Evolutionary conservation across 164 flowering plant species (phyloP).

Genomic region (Magnolia officinalis): DNA sequence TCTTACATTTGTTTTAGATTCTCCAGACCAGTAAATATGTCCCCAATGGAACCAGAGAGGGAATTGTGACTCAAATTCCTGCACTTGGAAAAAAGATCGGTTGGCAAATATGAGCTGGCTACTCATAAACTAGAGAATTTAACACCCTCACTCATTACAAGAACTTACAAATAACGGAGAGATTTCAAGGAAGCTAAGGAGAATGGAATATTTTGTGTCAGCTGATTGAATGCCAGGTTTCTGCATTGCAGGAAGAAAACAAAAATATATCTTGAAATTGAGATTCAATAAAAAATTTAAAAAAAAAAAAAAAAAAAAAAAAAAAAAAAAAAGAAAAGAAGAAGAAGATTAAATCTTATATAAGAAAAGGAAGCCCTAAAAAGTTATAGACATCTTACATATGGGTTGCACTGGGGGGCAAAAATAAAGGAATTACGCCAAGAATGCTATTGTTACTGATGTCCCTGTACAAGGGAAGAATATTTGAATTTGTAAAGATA

Average conservation of each 20-base stretch:
- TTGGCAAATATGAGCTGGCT: neutral
- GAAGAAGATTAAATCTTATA: neutral
- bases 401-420: slow-evolving; percentile 67
- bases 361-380: neutral
- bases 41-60: slow-evolving; percentile 66
- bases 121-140: neutral
- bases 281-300: neutral
- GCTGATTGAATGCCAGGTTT: slow-evolving; percentile 62
- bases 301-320: neutral
- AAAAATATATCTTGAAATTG: neutral
- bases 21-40: slow-evolving; percentile 55
- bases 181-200: slow-evolving; percentile 41
- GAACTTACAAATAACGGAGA: slow-evolving; percentile 65
- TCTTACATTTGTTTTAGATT: slow-evolving; percentile 62
- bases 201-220: slow-evolving; percentile 47
- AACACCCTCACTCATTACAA: slow-evolving; percentile 7
- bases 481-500: too few relatives aligned
- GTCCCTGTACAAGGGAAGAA: slow-evolving; percentile 38
- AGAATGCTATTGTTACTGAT: slow-evolving; percentile 56
- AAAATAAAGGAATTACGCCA: slow-evolving; percentile 56
- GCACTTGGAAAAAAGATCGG: slow-evolving; percentile 15
- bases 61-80: slow-evolving; percentile 82
- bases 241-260: slow-evolving; percentile 32
- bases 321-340: neutral
- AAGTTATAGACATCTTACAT: slow-evolving; percentile 40